These are phyloP conservation scores for Coemansia sp. DNA, from an alignment of 192 early-diverging fungal genomes.

Conservation along the genomic window DNA sequence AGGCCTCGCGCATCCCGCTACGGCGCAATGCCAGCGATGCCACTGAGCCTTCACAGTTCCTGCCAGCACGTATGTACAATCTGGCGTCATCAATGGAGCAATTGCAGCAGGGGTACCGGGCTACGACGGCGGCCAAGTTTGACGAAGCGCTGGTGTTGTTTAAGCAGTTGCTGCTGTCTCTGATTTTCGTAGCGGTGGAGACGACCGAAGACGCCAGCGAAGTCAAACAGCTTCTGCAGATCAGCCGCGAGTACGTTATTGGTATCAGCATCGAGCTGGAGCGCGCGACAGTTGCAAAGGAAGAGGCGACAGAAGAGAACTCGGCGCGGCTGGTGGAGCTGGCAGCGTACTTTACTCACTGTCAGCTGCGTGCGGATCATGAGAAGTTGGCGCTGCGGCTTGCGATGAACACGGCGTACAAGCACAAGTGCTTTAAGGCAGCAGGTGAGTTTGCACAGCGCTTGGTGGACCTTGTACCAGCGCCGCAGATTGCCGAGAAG, in stretches of 20 bases:
- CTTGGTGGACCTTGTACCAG: constrained; percentile 86
- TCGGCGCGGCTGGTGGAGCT: constrained; percentile 82
- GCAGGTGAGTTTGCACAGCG: constrained; percentile 88
- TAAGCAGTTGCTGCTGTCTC: constrained; percentile 72
- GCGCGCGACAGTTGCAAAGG: constrained; percentile 63
- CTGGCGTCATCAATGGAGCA: constrained; percentile 58
- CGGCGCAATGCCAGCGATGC: constrained; percentile 63
- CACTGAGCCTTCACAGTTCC: constrained; percentile 46
- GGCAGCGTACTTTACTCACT: constrained; percentile 95
- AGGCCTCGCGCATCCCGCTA: constrained; percentile 68
- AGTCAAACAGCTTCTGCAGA: constrained; percentile 74
- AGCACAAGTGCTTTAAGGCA: constrained; percentile 80
- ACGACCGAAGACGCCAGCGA: constrained; percentile 72
- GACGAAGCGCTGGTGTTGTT: constrained; percentile 76
- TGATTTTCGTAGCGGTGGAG: constrained; percentile 74
- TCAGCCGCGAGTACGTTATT: constrained; percentile 91
- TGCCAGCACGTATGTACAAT: constrained; percentile 44
- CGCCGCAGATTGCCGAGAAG: constrained; percentile 74
- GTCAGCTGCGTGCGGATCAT: constrained; percentile 85
- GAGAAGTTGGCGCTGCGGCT: constrained; percentile 84
- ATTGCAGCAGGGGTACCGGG: constrained; percentile 83
- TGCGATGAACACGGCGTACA: constrained; percentile 84
- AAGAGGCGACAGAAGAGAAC: constrained; percentile 58
- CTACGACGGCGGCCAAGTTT: constrained; percentile 82
- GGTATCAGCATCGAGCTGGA: constrained; percentile 83